Conservation (phyloP, 1,284 basidiomycete genomes). For the Coniferiporia sulphurascens region DNA sequence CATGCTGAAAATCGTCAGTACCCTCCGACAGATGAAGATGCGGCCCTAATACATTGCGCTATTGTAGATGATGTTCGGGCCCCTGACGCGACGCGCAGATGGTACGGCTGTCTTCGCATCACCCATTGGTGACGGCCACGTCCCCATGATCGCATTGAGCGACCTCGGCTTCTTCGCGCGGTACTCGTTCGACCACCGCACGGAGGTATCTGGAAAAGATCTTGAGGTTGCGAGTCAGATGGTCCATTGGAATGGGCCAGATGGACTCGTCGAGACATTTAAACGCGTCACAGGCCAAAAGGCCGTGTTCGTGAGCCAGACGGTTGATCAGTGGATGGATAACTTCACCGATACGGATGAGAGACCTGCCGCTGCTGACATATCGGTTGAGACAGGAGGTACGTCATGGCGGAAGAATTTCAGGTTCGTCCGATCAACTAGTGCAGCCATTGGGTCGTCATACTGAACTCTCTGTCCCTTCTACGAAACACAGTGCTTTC, state of each 20-base stretch:
- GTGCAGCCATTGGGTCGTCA: too few species aligned
- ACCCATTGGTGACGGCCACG: slow-evolving; percentile 32
- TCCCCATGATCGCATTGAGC: slow-evolving; percentile 40
- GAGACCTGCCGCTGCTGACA: slow-evolving; percentile 26
- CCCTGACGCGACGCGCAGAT: slow-evolving; percentile 35
- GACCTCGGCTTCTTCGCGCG: slow-evolving; percentile 36
- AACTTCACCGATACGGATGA: slow-evolving; percentile 32
- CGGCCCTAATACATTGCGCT: not conserved
- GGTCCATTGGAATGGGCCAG: slow-evolving; percentile 36
- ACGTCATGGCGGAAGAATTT: slow-evolving; percentile 35
- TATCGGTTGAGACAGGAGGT: not conserved
- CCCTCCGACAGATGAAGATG: not conserved
- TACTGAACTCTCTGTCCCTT: not conserved
- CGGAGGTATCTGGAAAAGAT: slow-evolving; percentile 33
- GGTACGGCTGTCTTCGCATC: slow-evolving; percentile 42
- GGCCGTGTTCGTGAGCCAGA: slow-evolving; percentile 34
- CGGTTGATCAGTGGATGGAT: slow-evolving; percentile 38
- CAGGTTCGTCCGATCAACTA: not conserved
- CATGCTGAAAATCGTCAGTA: slow-evolving; percentile 35
- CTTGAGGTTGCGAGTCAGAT: slow-evolving; percentile 39
- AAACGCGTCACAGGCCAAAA: slow-evolving; percentile 39
- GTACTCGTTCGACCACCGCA: slow-evolving; percentile 29
- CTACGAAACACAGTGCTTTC: slow-evolving; percentile 24
- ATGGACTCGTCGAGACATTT: slow-evolving; percentile 35
- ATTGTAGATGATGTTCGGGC: slow-evolving; percentile 24